phyloP scores from a whole-genome alignment of 2,329 filamentous ascomycete species.

The Colletotrichum limetticola region DNA sequence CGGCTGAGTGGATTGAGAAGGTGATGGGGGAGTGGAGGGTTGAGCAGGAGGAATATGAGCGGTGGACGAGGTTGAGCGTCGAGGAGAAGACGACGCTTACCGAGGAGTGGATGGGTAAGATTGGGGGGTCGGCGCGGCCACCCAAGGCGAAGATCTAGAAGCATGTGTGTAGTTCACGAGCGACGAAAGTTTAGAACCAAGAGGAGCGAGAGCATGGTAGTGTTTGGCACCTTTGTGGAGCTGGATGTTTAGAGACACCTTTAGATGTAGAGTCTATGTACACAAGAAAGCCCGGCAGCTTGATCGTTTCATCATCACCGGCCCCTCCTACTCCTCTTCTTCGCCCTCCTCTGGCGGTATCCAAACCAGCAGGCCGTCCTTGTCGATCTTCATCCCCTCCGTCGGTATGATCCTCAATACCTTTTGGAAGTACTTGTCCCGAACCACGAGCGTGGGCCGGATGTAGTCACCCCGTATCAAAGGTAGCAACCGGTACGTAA shows the following conservation, averaged over 20 bases:
- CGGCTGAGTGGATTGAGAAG: slow-evolving; percentile 65
- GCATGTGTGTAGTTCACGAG: neutral
- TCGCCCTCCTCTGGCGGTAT: slow-evolving; percentile 58
- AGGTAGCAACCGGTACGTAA: slow-evolving; percentile 81
- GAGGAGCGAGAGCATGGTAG: neutral
- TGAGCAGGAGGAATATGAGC: slow-evolving; percentile 66
- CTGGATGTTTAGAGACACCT: neutral
- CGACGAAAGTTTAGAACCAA: neutral
- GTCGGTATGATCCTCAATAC: slow-evolving; percentile 83
- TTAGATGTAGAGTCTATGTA: slow-evolving; percentile 32
- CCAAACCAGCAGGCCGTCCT: slow-evolving; percentile 73
- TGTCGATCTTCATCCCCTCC: slow-evolving; percentile 74
- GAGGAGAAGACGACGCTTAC: slow-evolving; percentile 67
- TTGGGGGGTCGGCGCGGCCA: slow-evolving; percentile 43
- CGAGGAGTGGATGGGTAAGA: slow-evolving; percentile 66
- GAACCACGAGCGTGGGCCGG: slow-evolving; percentile 77
- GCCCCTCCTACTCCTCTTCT: slow-evolving; percentile 37
- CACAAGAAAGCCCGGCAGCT: slow-evolving; percentile 2
- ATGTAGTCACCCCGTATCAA: slow-evolving; percentile 75
- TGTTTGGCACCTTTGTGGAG: neutral
- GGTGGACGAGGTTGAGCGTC: slow-evolving; percentile 62
- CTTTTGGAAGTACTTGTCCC: slow-evolving; percentile 95
- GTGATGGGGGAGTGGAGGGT: slow-evolving; percentile 67
- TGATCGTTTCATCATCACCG: slow-evolving; percentile 1
- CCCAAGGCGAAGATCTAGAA: slow-evolving; percentile 35